A percentile compares a stretch with the other conserved stretches of the same genome.
These are phyloP conservation scores for Lentinula edodes DNA, from an alignment of 768 basidiomycete species.

Conservation along the genomic window DNA sequence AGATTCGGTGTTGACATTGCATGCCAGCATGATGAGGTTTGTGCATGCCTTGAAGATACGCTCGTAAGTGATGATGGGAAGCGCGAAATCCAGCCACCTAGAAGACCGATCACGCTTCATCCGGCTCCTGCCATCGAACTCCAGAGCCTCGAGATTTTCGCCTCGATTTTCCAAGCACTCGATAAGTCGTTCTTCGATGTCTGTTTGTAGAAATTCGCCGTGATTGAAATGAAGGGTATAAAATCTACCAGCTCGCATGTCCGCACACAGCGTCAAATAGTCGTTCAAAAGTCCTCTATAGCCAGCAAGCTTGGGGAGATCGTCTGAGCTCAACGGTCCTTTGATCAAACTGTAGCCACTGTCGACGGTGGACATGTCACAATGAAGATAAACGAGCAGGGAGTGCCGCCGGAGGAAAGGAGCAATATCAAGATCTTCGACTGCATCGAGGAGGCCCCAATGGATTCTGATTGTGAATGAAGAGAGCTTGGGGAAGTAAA, in stretches of 20 bases:
- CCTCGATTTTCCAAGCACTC: not conserved
- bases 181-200: no score
- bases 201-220: not conserved
- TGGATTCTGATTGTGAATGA: not conserved
- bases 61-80: not conserved
- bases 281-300: not conserved
- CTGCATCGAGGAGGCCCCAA: not conserved
- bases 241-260: not conserved
- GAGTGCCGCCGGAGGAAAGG: not conserved
- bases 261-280: not conserved
- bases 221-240: not conserved
- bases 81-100: not conserved
- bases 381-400: not conserved
- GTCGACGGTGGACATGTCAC: not conserved
- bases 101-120: not conserved
- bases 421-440: not conserved
- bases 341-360: not conserved
- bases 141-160: not conserved
- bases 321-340: not conserved
- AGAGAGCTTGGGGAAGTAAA: not conserved
- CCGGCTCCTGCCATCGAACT: not conserved
- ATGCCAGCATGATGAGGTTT: not conserved
- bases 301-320: not conserved
- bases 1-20: no score
- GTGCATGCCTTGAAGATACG: not conserved